A percentile compares a stretch with the other conserved stretches of the same genome.
Evolutionary conservation across 169 alveolate genomes (phyloP).

Genomic region (Blepharisma undulans): DNA sequence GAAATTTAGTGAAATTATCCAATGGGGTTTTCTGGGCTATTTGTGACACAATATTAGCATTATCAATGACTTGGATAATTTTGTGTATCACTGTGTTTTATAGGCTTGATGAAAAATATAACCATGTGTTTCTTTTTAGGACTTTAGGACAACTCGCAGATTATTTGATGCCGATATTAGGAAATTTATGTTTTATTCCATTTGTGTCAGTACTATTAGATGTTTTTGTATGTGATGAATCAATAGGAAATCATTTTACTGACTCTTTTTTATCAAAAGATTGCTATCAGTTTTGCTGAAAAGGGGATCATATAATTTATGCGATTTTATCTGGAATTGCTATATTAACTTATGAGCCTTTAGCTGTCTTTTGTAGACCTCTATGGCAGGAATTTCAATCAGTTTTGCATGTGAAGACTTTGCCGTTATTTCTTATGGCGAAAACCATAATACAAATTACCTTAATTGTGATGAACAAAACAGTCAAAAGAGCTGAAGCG

Average conservation of each 20-base stretch:
- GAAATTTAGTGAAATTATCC: neutral
- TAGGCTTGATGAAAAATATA: conserved; percentile 6
- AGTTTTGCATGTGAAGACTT: conserved; percentile 6
- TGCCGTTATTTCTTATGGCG: neutral
- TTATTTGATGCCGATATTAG: conserved; percentile 2
- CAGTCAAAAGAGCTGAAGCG: neutral
- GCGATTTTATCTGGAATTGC: neutral
- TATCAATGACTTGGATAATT: neutral
- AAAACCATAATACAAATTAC: conserved; percentile 8
- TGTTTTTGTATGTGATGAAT: neutral
- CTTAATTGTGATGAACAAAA: neutral
- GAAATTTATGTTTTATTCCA: conserved; percentile 12
- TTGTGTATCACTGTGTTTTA: neutral
- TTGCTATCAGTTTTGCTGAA: conserved; percentile 29
- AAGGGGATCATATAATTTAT: conserved; percentile 17
- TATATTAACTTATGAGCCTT: neutral
- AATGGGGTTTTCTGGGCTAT: neutral
- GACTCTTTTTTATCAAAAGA: conserved; percentile 26
- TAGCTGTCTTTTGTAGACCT: conserved; percentile 4
- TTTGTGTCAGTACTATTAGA: neutral
- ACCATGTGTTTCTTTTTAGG: neutral
- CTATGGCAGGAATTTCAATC: conserved; percentile 19
- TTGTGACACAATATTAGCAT: neutral
- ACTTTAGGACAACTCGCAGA: neutral
- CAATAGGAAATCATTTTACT: conserved; percentile 28